These are phyloP conservation scores for Tolypocladium pustulatum DNA, from an alignment of 2,329 filamentous ascomycete species.

Conservation along the genomic window DNA sequence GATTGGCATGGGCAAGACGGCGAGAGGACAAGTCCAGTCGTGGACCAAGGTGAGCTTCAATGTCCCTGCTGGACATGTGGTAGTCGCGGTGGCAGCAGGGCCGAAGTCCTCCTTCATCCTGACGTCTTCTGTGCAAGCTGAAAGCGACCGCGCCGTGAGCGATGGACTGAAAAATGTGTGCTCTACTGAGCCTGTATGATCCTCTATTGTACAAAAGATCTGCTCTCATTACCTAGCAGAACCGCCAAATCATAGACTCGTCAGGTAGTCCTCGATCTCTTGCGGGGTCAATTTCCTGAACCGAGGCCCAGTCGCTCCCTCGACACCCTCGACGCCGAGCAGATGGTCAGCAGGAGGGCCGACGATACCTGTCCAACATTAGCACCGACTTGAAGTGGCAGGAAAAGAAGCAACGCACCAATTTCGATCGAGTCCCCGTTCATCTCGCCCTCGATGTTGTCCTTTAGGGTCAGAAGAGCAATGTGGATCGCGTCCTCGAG, in stretches of 20 bases:
- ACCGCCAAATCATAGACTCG: constrained; percentile 65
- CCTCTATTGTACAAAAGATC: constrained; percentile 36
- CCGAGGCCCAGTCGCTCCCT: constrained; percentile 72
- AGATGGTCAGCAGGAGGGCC: constrained; percentile 89
- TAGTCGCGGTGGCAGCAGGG: constrained; percentile 36
- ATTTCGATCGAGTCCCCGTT: constrained; percentile 98
- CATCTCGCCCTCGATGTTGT: constrained; percentile 99
- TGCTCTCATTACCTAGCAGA: constrained; percentile 11
- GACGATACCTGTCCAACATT: constrained; percentile 62
- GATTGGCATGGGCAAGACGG: constrained; percentile 32
- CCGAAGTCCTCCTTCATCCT: constrained; percentile 39
- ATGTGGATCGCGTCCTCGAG: constrained; percentile 98
- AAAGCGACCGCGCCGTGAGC: background rate
- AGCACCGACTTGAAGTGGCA: constrained; percentile 9
- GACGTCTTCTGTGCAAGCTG: constrained; percentile 14
- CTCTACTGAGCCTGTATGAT: constrained; percentile 28
- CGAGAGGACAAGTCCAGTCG: constrained; percentile 8
- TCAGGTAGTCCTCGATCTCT: constrained; percentile 99
- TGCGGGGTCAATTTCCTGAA: constrained; percentile 94
- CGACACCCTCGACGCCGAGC: constrained; percentile 81
- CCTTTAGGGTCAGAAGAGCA: constrained; percentile 91
- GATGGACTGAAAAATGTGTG: background rate
- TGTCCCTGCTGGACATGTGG: constrained; percentile 12
- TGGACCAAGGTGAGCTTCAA: constrained; percentile 27
- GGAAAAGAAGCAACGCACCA: constrained; percentile 42